Conservation (phyloP, 108 stramenopile species). For the Heterococcus sp. region DNA sequence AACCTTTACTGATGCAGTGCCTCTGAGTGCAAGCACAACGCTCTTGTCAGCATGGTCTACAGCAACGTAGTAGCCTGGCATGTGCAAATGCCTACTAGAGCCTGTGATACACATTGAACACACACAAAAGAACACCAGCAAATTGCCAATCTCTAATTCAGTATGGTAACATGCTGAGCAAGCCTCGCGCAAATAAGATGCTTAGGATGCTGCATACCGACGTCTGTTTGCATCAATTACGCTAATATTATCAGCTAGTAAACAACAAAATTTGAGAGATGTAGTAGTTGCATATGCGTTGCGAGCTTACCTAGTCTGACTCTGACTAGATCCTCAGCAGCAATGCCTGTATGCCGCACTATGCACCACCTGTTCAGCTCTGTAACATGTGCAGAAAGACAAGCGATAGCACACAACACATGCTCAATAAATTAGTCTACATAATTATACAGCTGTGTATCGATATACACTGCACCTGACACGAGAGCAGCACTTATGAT, state of each 20-base stretch:
- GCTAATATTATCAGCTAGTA: neutral
- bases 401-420: too few species aligned
- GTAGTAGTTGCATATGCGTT: neutral
- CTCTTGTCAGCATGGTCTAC: constrained; percentile 29
- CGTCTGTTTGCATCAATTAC: neutral
- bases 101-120: neutral
- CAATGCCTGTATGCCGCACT: neutral
- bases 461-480: too few species aligned
- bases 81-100: constrained; percentile 6
- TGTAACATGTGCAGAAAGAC: neutral
- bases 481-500: too few species aligned
- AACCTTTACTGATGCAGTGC: constrained; percentile 5
- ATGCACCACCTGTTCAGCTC: neutral
- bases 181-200: neutral
- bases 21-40: constrained; percentile 25
- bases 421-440: too few species aligned
- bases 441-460: too few species aligned
- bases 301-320: neutral
- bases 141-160: too few species aligned
- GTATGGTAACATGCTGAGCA: too few species aligned
- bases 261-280: neutral
- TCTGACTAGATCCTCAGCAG: neutral
- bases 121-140: neutral
- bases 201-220: neutral
- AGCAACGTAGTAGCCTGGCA: constrained; percentile 27